Conservation (phyloP, 768 basidiomycete genomes). For the Tricholoma hemisulphureum region DNA sequence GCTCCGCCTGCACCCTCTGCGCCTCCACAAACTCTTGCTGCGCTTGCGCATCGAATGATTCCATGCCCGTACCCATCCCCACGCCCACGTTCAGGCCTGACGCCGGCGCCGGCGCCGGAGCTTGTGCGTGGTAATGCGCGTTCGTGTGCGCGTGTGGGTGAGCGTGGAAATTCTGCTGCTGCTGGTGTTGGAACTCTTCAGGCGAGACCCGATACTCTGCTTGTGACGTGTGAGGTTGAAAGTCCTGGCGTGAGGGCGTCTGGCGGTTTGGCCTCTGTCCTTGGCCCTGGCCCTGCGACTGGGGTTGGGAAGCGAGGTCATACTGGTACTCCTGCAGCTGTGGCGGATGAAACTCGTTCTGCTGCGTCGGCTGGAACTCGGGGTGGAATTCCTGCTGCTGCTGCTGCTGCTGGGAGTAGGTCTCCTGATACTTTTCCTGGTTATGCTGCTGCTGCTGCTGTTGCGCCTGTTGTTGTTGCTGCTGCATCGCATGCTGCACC, state of each 20-base stretch:
- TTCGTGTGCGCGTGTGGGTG: slow-evolving; percentile 6
- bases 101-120: not conserved
- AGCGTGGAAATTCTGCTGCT: slow-evolving; percentile 17
- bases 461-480: slow-evolving; percentile 27
- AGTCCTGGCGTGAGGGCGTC: not conserved
- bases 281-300: not conserved
- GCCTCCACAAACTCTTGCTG: slow-evolving; percentile 23
- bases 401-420: slow-evolving; percentile 6
- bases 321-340: slow-evolving; percentile 17
- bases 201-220: not conserved
- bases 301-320: slow-evolving; percentile 15
- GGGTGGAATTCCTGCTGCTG: slow-evolving; percentile 4
- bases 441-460: slow-evolving; percentile 17
- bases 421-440: slow-evolving; percentile 8
- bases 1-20: slow-evolving; percentile 6
- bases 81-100: not conserved
- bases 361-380: slow-evolving; percentile 15
- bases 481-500: not conserved
- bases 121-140: not conserved
- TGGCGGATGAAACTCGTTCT: slow-evolving; percentile 20
- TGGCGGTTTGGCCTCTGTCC: not conserved
- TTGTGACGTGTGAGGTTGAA: not conserved
- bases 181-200: slow-evolving; percentile 11
- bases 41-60: slow-evolving; percentile 10
- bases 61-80: not conserved